phyloP scores from a whole-genome alignment of 1,139 yeast species.

The Sugiyamaella pinicola region DNA sequence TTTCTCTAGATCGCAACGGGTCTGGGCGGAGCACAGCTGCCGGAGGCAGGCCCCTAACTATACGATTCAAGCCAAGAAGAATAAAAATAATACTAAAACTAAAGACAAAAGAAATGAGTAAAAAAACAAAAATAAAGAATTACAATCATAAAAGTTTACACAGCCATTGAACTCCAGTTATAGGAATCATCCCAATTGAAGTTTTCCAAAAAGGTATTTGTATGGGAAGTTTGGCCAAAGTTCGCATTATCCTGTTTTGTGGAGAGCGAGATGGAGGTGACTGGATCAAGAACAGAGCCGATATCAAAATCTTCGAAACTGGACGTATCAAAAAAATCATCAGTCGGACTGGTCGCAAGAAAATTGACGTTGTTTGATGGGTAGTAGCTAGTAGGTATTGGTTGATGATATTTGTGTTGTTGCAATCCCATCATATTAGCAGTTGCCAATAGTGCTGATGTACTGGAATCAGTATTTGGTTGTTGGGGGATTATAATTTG shows the following conservation, averaged over 20 bases:
- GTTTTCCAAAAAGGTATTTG: constrained; percentile 20
- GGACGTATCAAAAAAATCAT: constrained; percentile 17
- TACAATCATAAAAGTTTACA: background rate
- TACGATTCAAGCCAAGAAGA: no score
- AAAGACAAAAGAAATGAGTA: constrained; percentile 1
- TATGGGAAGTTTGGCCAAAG: background rate
- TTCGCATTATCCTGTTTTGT: background rate
- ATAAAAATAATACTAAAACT: constrained; percentile 15
- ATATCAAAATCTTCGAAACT: constrained; percentile 18
- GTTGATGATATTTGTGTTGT: constrained; percentile 2
- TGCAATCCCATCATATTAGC: constrained; percentile 10
- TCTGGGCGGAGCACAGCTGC: no score
- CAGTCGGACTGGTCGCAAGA: constrained; percentile 4
- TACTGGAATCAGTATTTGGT: constrained; percentile 9
- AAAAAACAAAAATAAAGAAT: background rate
- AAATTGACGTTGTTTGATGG: background rate
- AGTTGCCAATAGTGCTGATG: constrained; percentile 1
- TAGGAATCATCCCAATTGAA: constrained; percentile 23
- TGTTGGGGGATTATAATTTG: constrained; percentile 11
- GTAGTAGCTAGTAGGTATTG: background rate
- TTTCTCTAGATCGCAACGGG: background rate
- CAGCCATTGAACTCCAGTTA: constrained; percentile 18
- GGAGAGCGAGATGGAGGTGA: background rate
- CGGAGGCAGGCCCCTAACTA: no score
- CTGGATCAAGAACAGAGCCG: constrained; percentile 12